phyloP scores from a whole-genome alignment of 23 red algal genomes.

The Gracilariopsis chorda region DNA sequence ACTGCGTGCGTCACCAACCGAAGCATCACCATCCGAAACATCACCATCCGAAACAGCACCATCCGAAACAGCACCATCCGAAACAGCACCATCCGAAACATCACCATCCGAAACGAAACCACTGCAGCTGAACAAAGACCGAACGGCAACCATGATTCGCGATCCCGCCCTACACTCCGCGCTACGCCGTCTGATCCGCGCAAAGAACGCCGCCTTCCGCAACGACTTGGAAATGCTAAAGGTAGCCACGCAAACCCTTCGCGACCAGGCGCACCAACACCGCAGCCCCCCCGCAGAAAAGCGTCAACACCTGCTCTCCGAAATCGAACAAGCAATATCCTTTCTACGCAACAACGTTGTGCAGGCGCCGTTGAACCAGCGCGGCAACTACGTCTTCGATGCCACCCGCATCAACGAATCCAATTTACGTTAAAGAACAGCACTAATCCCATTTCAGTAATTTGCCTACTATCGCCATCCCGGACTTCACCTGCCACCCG shows the following conservation, averaged over 20 bases:
- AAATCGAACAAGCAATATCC: conserved; percentile 42
- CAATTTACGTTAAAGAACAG: not conserved
- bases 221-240: conserved; percentile 41
- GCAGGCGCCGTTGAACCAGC: conserved; percentile 57
- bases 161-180: conserved; percentile 28
- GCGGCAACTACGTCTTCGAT: conserved; percentile 58
- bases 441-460: conserved; percentile 67
- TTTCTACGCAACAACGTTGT: conserved; percentile 58
- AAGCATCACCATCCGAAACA: too few species aligned
- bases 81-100: too few species aligned
- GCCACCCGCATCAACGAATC: conserved; percentile 27
- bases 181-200: conserved; percentile 49
- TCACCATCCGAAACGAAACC: not conserved
- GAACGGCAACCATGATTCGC: not conserved
- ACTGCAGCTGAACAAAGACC: too few species aligned
- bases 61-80: too few species aligned
- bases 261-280: conserved; percentile 42
- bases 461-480: conserved; percentile 88
- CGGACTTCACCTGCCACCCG: conserved; percentile 90
- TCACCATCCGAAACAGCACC: too few species aligned
- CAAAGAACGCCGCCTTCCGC: conserved; percentile 36
- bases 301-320: not conserved
- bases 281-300: conserved; percentile 3
- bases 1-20: too few species aligned
- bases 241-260: conserved; percentile 30